Evolutionary conservation across 805 yeast genomes (phyloP).

Genomic region (Candida namnaoensis): DNA sequence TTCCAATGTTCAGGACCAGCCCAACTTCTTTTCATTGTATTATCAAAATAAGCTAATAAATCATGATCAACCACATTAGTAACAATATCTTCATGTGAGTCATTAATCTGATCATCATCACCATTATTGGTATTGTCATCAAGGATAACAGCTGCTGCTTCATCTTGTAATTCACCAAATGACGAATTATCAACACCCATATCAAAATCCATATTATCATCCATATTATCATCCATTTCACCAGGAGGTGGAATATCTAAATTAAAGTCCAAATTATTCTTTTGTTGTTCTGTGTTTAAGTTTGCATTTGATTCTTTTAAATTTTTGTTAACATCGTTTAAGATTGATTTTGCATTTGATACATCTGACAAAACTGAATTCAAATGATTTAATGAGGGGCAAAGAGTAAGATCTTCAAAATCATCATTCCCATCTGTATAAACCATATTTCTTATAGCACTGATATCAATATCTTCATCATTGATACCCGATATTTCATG

Average conservation of each 20-base stretch:
- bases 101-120: slow-evolving; percentile 10
- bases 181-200: slow-evolving; percentile 11
- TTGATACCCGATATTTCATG: slow-evolving; percentile 2
- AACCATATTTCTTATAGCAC: slow-evolving; percentile 15
- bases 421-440: slow-evolving; percentile 16
- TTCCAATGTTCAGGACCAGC: slow-evolving; percentile 94
- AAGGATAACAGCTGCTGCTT: slow-evolving; percentile 13
- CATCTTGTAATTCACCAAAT: slow-evolving; percentile 14
- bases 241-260: too few relatives aligned
- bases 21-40: slow-evolving; percentile 64
- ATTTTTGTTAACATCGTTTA: slow-evolving; percentile 1
- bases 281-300: too few relatives aligned
- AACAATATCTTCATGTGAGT: slow-evolving; percentile 14
- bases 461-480: slow-evolving; percentile 24
- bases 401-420: slow-evolving; percentile 32
- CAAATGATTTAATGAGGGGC: slow-evolving; percentile 65
- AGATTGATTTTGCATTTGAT: too few relatives aligned
- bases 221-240: slow-evolving; percentile 20
- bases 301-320: not conserved
- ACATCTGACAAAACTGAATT: slow-evolving; percentile 26
- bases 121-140: slow-evolving; percentile 8
- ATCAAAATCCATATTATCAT: slow-evolving; percentile 11
- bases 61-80: slow-evolving; percentile 42
- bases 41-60: slow-evolving; percentile 76
- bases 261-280: too few relatives aligned